Evolutionary conservation across 2,329 filamentous ascomycete species (phyloP), one percentile per base, ranked within the genome.

Genomic region (Trichoderma sp.): DNA sequence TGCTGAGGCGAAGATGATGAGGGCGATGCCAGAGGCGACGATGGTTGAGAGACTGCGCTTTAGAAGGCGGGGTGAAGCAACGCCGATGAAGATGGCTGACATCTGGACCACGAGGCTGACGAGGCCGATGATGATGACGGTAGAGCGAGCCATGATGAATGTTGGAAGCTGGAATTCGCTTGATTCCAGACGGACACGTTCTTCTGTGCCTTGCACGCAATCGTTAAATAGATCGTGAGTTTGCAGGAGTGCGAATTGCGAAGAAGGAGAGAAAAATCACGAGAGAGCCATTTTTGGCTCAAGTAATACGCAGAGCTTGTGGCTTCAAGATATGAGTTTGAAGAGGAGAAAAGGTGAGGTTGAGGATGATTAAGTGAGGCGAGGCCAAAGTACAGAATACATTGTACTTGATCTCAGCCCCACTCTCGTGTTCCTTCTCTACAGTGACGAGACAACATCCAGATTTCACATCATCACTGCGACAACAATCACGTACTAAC

Each of bases 1-100:
- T 71, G 79, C 79, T 34, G 76, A 75, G 32, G 75, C 50, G 58
- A 77, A 78, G 57, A 78, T 72, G 64, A 70, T 15, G 2, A 75
- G 59, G 22, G 64, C 63, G n/a, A 75, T 67, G 50, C 72, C 22
- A 2, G 71, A 52, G 5, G 74, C 50, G 32, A 76, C 17, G 32
- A 65, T 63, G 0, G 72, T 71, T 37, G 70, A 63, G 64, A 70
- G 54, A 2, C 22, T 45, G 58, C 53, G n/a, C 15, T 58, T 68
- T 10, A 29, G 22, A 1, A 61, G 22, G 29, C 57, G 32, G 9
- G 59, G 25, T 2, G 53, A 58, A 7, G 45, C 52, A 6, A 63
- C 17, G 59, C 69, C 50, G 27, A 32, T 15, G 22, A 52, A 32
- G 17, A 67, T 22, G 6, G 52, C 27, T 15, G 67, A 52, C 25